Evolutionary conservation across 73 alveolate species (phyloP).

Genomic region (Loxodes magnus): DNA sequence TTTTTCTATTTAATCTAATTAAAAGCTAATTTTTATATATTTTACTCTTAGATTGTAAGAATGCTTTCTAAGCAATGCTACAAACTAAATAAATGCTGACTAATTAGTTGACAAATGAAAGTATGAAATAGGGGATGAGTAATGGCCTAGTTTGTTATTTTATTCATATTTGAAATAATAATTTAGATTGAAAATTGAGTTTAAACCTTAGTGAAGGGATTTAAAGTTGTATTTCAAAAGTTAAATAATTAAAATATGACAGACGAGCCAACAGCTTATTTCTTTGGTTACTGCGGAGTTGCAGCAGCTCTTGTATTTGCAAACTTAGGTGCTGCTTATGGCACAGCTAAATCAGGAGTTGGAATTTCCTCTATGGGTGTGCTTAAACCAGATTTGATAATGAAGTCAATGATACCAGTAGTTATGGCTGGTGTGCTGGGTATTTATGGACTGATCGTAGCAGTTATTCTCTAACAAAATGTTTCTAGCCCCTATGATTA

Average conservation of each 20-base stretch:
- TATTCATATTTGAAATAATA: too few species aligned
- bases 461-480: conserved; percentile 80
- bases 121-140: too few species aligned
- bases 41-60: too few species aligned
- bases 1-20: too few species aligned
- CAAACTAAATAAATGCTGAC: too few species aligned
- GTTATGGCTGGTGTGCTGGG: conserved; percentile 99
- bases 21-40: too few species aligned
- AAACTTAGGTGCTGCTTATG: conserved; percentile 44
- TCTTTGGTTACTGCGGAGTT: conserved; percentile 46
- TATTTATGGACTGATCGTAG: conserved; percentile 96
- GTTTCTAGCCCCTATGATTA: conserved; percentile 37
- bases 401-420: conserved; percentile 96
- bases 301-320: conserved; percentile 44
- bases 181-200: too few species aligned
- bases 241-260: neutral
- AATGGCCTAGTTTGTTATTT: too few species aligned
- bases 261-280: conserved; percentile 24
- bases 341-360: conserved; percentile 94
- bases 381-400: conserved; percentile 95
- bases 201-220: too few species aligned
- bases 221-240: too few species aligned
- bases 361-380: conserved; percentile 99
- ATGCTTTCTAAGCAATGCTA: too few species aligned
- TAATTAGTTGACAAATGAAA: too few species aligned